Conservation (phyloP, 257 asterid genomes). For the Euphrasia confusa region DNA sequence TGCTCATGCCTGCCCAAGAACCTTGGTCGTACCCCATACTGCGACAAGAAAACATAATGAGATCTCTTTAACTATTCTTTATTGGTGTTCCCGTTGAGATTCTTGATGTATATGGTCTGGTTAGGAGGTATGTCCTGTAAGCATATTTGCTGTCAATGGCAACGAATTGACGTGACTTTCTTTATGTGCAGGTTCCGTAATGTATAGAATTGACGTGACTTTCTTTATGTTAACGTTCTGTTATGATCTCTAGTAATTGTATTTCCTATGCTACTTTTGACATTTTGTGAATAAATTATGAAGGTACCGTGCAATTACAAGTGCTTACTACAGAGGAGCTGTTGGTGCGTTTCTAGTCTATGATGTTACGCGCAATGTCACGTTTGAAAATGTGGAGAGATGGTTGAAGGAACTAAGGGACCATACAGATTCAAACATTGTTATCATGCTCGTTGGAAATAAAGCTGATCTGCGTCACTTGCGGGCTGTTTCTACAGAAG, state of each 20-base stretch:
- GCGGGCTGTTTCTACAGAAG: background rate
- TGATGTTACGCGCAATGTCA: background rate
- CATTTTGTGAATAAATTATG: background rate
- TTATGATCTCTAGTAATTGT: background rate
- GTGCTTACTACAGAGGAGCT: conserved; percentile 1
- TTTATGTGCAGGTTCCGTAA: background rate
- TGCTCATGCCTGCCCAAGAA: too few relatives aligned
- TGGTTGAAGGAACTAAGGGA: conserved; percentile 1
- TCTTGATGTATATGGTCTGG: too few relatives aligned
- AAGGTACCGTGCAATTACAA: conserved; percentile 4
- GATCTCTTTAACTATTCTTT: too few relatives aligned
- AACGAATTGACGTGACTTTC: too few relatives aligned
- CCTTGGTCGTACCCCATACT: too few relatives aligned
- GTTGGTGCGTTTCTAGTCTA: conserved; percentile 1
- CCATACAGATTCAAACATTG: background rate
- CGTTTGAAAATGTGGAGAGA: background rate
- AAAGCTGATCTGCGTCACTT: conserved; percentile 1
- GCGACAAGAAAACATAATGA: too few relatives aligned
- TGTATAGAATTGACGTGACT: background rate
- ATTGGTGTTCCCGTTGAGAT: too few relatives aligned
- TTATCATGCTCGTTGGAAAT: background rate
- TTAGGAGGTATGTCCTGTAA: too few relatives aligned
- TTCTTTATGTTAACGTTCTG: background rate
- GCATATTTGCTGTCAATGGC: too few relatives aligned
- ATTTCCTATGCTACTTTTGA: background rate